phyloP scores from a whole-genome alignment of 257 asterid genomes.

The Solanum tarapatanum region DNA sequence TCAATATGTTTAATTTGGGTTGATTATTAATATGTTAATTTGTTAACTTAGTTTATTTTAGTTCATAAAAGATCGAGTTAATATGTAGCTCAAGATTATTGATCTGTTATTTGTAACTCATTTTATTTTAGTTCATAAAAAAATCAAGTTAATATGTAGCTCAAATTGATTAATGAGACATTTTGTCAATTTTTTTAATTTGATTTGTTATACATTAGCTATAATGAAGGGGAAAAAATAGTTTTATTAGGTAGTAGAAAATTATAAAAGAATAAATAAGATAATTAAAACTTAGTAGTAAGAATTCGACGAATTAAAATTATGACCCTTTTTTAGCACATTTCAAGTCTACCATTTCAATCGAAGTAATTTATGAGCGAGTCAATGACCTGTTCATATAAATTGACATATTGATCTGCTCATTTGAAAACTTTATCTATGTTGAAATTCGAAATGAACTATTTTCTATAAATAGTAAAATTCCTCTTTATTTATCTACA shows the following conservation, averaged over 20 bases:
- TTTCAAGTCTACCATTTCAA: not conserved
- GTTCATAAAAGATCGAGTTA: not conserved
- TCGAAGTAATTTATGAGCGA: not conserved
- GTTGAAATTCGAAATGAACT: not conserved
- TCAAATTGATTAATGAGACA: not conserved
- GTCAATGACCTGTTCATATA: not conserved
- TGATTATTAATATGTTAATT: not conserved
- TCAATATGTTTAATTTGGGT: not conserved
- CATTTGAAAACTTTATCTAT: not conserved
- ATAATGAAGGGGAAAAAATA: not conserved
- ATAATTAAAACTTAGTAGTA: not conserved
- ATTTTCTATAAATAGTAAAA: no score
- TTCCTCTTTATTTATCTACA: no score
- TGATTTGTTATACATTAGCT: not conserved
- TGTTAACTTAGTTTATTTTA: not conserved
- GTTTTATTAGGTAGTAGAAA: not conserved
- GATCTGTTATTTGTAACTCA: no score
- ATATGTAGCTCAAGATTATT: no score
- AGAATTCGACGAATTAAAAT: not conserved
- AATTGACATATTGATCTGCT: not conserved
- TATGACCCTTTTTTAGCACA: not conserved
- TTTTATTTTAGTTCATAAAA: no score
- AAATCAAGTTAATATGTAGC: not conserved
- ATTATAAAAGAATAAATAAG: not conserved
- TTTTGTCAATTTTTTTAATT: not conserved